phyloP scores from a whole-genome alignment of 208 protist genomes.

The Trichomonas gallinae region DNA sequence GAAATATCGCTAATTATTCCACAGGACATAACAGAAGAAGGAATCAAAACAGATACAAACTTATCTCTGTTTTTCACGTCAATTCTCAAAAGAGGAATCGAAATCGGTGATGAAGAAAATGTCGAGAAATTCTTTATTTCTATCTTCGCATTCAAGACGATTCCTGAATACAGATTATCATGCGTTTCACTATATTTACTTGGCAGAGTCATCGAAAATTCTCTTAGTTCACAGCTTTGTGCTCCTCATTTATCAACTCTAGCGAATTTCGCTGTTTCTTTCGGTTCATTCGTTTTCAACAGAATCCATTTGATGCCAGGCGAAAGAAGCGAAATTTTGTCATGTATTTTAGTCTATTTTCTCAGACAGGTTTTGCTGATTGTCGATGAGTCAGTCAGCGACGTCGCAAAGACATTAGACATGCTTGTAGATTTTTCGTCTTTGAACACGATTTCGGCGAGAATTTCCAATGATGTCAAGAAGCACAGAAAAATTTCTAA shows the following conservation, averaged over 20 bases:
- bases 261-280: neutral
- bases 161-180: neutral
- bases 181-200: neutral
- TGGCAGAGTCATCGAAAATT: neutral
- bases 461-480: neutral
- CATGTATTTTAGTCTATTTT: neutral
- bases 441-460: neutral
- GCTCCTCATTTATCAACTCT: neutral
- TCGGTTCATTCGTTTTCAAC: neutral
- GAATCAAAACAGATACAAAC: neutral
- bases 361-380: neutral
- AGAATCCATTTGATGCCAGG: neutral
- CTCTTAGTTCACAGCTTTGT: neutral
- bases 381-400: neutral
- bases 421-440: neutral
- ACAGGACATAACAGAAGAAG: neutral
- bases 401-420: neutral
- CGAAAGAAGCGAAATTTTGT: neutral
- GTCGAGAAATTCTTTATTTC: conserved; percentile 2
- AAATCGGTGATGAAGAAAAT: neutral
- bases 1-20: neutral
- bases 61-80: neutral
- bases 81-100: neutral
- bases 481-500: neutral
- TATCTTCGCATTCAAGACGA: neutral